Conservation (phyloP, 148 eudicot genomes). For the Vaccinium myrtillus region DNA sequence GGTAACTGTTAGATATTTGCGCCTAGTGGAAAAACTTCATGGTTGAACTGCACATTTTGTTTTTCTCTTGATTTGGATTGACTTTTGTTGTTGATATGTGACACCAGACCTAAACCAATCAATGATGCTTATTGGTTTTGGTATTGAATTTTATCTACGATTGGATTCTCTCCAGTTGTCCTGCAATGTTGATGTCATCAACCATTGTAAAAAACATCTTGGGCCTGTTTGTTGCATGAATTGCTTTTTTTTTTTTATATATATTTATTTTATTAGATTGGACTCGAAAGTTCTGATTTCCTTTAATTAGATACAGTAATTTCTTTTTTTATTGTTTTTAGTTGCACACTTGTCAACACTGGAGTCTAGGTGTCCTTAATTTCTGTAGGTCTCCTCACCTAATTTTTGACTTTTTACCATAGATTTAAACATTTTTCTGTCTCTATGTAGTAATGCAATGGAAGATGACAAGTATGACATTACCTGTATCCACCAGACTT, state of each 20-base stretch:
- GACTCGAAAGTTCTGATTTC: background rate
- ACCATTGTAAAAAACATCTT: background rate
- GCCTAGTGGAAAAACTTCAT: background rate
- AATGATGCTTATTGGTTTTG: slow-evolving; percentile 9
- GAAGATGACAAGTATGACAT: background rate
- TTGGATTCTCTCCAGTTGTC: background rate
- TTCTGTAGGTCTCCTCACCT: background rate
- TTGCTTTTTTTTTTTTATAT: background rate
- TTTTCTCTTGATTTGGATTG: background rate
- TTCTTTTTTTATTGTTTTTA: background rate
- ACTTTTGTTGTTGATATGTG: slow-evolving; percentile 3
- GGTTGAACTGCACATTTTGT: background rate
- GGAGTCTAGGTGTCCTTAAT: background rate
- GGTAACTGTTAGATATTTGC: background rate
- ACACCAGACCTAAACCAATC: background rate
- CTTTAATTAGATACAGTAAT: background rate
- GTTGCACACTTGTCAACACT: background rate
- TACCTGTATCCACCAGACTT: background rate
- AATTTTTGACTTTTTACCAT: background rate
- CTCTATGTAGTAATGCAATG: background rate
- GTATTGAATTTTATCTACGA: background rate
- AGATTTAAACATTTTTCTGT: too few relatives aligned
- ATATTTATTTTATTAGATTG: background rate
- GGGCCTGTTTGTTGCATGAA: background rate
- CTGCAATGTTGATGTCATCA: background rate